Conservation (phyloP, 768 basidiomycete genomes). For the Tylopilus sp. region DNA sequence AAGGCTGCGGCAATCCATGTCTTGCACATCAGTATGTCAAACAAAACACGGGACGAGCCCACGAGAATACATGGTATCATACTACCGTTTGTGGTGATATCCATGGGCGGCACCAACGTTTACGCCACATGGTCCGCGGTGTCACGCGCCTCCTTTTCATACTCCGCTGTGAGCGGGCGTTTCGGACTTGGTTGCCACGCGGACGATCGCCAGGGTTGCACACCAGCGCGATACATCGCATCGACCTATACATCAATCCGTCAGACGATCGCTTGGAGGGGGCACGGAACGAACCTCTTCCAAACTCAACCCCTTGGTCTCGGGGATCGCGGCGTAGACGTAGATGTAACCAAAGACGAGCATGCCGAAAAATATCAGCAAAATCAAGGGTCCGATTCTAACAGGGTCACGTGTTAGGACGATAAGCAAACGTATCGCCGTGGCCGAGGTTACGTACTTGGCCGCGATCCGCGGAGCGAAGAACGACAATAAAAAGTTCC, state of each 20-base stretch:
- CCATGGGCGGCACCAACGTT: no score
- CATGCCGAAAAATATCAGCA: conserved; percentile 79
- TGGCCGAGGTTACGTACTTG: conserved; percentile 36
- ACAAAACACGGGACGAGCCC: no score
- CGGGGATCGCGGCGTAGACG: conserved; percentile 77
- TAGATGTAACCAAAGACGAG: conserved; percentile 67
- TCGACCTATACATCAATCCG: conserved; percentile 45
- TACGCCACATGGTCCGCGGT: not conserved
- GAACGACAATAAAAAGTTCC: conserved; percentile 74
- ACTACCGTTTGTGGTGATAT: no score
- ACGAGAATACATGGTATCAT: no score
- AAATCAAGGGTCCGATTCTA: conserved; percentile 69
- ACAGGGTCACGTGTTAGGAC: not conserved
- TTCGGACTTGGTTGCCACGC: conserved; percentile 51
- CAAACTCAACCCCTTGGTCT: conserved; percentile 72
- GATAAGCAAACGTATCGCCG: no score
- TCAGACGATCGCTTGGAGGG: not conserved
- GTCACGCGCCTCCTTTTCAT: not conserved
- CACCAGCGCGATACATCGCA: conserved; percentile 62
- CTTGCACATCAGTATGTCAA: no score
- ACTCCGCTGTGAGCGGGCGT: conserved; percentile 11
- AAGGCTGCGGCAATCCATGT: no score
- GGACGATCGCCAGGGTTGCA: conserved; percentile 62
- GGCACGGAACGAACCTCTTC: conserved; percentile 49
- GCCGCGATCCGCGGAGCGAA: conserved; percentile 66